Evolutionary conservation across 108 stramenopile genomes (phyloP), one percentile per base, ranked within the genome.

Genomic region (Cyclotella baltica): DNA sequence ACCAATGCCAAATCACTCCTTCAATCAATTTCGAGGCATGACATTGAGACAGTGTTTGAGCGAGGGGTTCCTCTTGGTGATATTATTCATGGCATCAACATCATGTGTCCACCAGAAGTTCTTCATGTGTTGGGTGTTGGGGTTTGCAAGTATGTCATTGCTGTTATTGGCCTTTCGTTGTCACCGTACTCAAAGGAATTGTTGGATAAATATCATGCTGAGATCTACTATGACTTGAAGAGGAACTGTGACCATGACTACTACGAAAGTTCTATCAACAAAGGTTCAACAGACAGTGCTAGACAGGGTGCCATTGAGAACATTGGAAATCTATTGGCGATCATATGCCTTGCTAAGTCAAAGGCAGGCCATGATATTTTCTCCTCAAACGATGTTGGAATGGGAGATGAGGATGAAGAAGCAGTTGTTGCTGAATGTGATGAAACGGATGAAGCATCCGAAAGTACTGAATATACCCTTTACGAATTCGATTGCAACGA

Each of bases 101-200:
- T 36, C 4, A 23, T 20, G n/a, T 19, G 11, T 65, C 64, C 64
- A 23, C 64, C 64, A 27, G 64, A 65, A 22, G 38, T 36, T 20
- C 27, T 65, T 16, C 64, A 65, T 28, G 46, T 40, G n/a, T 38
- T 65, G 25, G 64, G 64, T 5, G 27, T 28, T 43, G 64, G 64
- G 10, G 25, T 65, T 19, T n/a, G 22, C 25, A 23, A 1, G 20
- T 27, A 27, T 27, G 25, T 56, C 25, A 56, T 56, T 27, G 25
- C 11, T 27, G 55, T 56, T 25, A 56, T 56, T 11, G 11, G 25
- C 22, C 20, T 56, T 56, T 10, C 5, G 11, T 56, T 1, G 25
- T 25, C 25, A 25, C n/a, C 20, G 3, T 11, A 5, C 11, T 11
- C 25, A 10, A 27, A 56, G 11, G 1, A 23, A 11, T 23, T 11